These are phyloP conservation scores for Geranium incanum DNA, from an alignment of 441 rosid genomes.

Conservation along the genomic window DNA sequence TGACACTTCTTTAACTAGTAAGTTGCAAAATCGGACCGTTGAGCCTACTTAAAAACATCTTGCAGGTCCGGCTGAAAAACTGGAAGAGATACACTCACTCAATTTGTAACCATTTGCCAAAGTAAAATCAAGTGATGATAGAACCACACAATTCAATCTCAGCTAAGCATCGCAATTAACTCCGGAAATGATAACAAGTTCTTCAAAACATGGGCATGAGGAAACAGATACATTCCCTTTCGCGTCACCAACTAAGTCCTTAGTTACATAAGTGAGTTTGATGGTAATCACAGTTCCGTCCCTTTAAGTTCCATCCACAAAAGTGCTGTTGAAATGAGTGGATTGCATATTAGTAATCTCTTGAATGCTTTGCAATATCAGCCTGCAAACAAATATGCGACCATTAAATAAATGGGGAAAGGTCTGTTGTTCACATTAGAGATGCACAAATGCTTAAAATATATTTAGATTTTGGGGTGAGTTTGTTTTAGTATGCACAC, in stretches of 20 bases:
- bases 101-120: too few relatives aligned
- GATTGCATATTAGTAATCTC: neutral
- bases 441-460: neutral
- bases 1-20: too few relatives aligned
- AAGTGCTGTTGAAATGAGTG: neutral
- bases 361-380: constrained; percentile 8
- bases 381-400: neutral
- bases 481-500: neutral
- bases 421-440: neutral
- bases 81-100: too few relatives aligned
- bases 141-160: neutral
- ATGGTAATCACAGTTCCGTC: neutral
- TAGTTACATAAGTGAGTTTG: neutral
- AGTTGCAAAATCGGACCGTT: too few relatives aligned
- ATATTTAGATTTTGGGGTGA: neutral
- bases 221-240: neutral
- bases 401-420: neutral
- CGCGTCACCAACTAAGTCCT: neutral
- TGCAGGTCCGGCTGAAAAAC: too few relatives aligned
- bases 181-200: neutral
- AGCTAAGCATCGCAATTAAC: neutral
- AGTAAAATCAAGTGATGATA: too few relatives aligned
- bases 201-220: neutral
- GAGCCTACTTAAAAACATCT: too few relatives aligned
- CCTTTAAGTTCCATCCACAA: neutral